These are phyloP conservation scores for Xylaria telfairii DNA, from an alignment of 495 filamentous ascomycete genomes.

Conservation along the genomic window DNA sequence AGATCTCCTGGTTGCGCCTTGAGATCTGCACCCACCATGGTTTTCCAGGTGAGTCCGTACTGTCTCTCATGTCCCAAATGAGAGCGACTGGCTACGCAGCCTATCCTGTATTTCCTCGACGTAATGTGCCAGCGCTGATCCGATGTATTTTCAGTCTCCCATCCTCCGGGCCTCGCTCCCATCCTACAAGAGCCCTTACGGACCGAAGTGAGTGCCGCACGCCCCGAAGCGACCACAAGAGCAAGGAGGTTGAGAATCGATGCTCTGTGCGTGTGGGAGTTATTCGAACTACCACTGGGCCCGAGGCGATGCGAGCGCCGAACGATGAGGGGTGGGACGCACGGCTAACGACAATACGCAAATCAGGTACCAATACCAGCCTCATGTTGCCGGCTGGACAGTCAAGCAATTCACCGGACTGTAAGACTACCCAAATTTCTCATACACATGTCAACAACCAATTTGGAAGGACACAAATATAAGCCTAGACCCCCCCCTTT, in stretches of 20 bases:
- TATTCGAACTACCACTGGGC: not conserved
- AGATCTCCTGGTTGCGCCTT: constrained; percentile 10
- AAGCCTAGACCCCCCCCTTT: not conserved
- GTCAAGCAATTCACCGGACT: constrained; percentile 40
- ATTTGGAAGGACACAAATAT: not conserved
- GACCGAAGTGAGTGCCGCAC: constrained; percentile 56
- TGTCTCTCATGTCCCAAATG: not conserved
- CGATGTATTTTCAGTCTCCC: constrained; percentile 40
- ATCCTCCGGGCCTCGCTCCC: constrained; percentile 38
- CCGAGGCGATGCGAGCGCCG: not conserved
- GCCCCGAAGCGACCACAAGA: not conserved
- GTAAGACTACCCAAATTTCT: constrained; percentile 41
- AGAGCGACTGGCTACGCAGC: not conserved
- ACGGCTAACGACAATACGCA: constrained; percentile 36
- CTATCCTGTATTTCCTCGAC: not conserved
- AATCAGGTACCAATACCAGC: constrained; percentile 55
- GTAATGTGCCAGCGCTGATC: constrained; percentile 28
- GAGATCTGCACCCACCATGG: constrained; percentile 44
- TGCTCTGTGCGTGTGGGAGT: not conserved
- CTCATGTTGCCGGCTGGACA: constrained; percentile 47
- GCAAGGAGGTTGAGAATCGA: not conserved
- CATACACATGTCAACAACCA: not conserved
- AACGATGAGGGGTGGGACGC: not conserved
- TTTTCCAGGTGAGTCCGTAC: constrained; percentile 42
- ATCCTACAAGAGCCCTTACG: constrained; percentile 56